A percentile compares a stretch with the other conserved stretches of the same genome.
Conservation (phyloP, 1,284 basidiomycete species). For the Grifola frondosa region DNA sequence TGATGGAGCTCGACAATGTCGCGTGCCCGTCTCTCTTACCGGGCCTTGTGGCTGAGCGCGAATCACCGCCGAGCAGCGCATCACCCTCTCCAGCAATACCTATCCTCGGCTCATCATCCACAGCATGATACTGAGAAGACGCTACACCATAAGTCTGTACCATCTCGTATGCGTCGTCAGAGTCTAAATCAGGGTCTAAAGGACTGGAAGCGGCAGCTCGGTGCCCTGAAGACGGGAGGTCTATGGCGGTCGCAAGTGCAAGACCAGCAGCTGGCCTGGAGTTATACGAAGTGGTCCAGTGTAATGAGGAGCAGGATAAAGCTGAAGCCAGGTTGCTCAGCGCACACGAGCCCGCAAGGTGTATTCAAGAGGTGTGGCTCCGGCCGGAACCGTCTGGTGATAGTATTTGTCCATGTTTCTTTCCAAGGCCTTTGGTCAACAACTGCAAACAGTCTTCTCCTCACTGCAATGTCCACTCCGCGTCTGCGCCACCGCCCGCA, state of each 20-base stretch:
- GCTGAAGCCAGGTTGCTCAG: conserved; percentile 19
- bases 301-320: conserved; percentile 7
- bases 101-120: conserved; percentile 17
- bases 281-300: not conserved
- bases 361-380: conserved; percentile 1
- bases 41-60: conserved; percentile 28
- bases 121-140: conserved; percentile 16
- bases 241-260: conserved; percentile 16
- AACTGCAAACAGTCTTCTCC: conserved; percentile 21
- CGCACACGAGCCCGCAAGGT: conserved; percentile 1
- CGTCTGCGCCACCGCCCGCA: conserved; percentile 50
- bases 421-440: conserved; percentile 28
- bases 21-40: conserved; percentile 64
- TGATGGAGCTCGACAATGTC: conserved; percentile 61
- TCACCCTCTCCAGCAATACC: conserved; percentile 41
- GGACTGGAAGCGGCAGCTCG: conserved; percentile 4
- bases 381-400: conserved; percentile 1
- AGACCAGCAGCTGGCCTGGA: too few relatives aligned
- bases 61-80: conserved; percentile 49
- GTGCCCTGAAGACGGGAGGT: conserved; percentile 9
- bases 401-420: conserved; percentile 28
- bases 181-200: conserved; percentile 9
- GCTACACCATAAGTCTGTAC: conserved; percentile 62
- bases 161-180: conserved; percentile 52
- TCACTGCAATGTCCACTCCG: conserved; percentile 39